Evolutionary conservation across 1,139 yeast species (phyloP).

Genomic region (Sugiyamaella novakii): DNA sequence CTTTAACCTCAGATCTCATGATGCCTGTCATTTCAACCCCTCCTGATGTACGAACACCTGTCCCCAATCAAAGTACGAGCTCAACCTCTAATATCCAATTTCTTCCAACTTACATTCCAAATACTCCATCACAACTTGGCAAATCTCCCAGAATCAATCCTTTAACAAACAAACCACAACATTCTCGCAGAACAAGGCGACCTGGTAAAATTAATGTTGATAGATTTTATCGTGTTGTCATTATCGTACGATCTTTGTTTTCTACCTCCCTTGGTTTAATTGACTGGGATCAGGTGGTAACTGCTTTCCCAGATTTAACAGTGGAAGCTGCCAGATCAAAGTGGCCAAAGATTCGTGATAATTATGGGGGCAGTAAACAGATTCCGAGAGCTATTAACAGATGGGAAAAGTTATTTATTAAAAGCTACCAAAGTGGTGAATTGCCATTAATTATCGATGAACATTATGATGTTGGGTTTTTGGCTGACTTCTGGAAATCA

Average conservation of each 20-base stretch:
- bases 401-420: slow-evolving; percentile 60
- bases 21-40: background rate
- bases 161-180: slow-evolving; percentile 19
- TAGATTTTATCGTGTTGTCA: slow-evolving; percentile 56
- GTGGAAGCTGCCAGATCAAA: slow-evolving; percentile 50
- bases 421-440: slow-evolving; percentile 54
- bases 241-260: slow-evolving; percentile 61
- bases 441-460: slow-evolving; percentile 48
- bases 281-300: slow-evolving; percentile 61
- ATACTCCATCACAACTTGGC: background rate
- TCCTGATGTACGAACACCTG: background rate
- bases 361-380: slow-evolving; percentile 56
- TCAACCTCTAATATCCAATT: background rate
- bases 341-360: slow-evolving; percentile 64
- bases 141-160: slow-evolving; percentile 14
- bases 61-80: background rate
- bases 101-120: background rate
- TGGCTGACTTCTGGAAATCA: slow-evolving; percentile 61
- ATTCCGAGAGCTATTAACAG: slow-evolving; percentile 55
- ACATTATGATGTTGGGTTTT: slow-evolving; percentile 51
- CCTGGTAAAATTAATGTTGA: slow-evolving; percentile 47
- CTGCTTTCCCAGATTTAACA: slow-evolving; percentile 46
- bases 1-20: no score
- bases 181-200: slow-evolving; percentile 4
- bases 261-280: slow-evolving; percentile 48